Conservation (phyloP, 2,329 filamentous ascomycete genomes). For the Neonectria coccinea region DNA sequence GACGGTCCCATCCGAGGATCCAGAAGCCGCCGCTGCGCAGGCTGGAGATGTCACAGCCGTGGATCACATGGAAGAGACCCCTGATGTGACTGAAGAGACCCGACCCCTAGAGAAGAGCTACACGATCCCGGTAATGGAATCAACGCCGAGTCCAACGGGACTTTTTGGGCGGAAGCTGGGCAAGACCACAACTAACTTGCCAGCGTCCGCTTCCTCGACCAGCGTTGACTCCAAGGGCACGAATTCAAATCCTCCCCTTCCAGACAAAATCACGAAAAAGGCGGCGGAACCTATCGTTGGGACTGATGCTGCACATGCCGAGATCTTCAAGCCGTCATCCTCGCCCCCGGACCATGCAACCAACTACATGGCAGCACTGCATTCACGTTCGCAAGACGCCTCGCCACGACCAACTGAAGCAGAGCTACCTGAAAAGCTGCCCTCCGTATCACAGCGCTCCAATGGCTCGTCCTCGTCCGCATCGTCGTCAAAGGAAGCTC, state of each 20-base stretch:
- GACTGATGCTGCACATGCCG: conserved; percentile 74
- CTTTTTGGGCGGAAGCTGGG: conserved; percentile 64
- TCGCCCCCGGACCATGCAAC: conserved; percentile 71
- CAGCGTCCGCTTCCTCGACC: conserved; percentile 59
- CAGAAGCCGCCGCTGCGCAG: conserved; percentile 46
- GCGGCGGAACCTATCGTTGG: conserved; percentile 74
- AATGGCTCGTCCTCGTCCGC: conserved; percentile 66
- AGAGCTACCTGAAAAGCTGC: conserved; percentile 51
- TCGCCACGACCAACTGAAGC: conserved; percentile 61
- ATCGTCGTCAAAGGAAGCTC: conserved; percentile 59
- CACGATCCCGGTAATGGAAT: conserved; percentile 60
- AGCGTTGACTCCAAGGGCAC: conserved; percentile 61
- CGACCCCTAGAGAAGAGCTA: conserved; percentile 68
- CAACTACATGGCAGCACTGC: conserved; percentile 75
- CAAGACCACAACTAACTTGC: conserved; percentile 50
- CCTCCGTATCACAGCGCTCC: conserved; percentile 54
- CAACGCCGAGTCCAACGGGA: conserved; percentile 50
- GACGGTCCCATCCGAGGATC: conserved; percentile 47
- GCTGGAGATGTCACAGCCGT: conserved; percentile 62
- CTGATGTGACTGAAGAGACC: conserved; percentile 54
- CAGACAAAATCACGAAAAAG: conserved; percentile 54
- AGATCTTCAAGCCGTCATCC: conserved; percentile 69
- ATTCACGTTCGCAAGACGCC: conserved; percentile 69
- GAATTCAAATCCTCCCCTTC: conserved; percentile 49
- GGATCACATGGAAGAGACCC: conserved; percentile 57